Evolutionary conservation across 345 rosid species (phyloP).

Genomic region (Syzygium jambos): DNA sequence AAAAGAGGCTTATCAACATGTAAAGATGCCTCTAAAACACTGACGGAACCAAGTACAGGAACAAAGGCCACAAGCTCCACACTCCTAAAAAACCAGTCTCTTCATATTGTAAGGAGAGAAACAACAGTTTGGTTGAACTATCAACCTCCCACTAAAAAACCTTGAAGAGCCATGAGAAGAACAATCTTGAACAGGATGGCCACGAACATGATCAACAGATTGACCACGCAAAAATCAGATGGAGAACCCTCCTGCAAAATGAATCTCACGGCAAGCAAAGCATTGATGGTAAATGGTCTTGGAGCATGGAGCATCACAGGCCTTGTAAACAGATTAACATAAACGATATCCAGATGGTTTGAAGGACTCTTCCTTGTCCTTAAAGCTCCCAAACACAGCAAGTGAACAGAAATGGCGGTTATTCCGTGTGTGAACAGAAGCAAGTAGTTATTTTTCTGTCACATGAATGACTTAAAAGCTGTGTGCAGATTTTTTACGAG

Average conservation of each 20-base stretch:
- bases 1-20: constrained; percentile 14
- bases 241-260: constrained; percentile 31
- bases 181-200: constrained; percentile 21
- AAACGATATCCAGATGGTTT: not conserved
- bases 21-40: constrained; percentile 19
- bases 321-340: constrained; percentile 1
- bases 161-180: constrained; percentile 12
- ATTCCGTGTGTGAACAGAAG: not conserved
- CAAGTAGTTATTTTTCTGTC: constrained; percentile 9
- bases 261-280: constrained; percentile 28
- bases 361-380: not conserved
- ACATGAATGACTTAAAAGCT: constrained; percentile 33
- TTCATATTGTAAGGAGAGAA: not conserved
- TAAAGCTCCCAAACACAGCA: not conserved
- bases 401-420: not conserved
- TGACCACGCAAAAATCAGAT: not conserved
- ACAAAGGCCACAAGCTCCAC: constrained; percentile 18
- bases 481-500: constrained; percentile 54
- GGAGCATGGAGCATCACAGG: constrained; percentile 11
- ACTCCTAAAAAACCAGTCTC: constrained; percentile 12
- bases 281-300: constrained; percentile 14
- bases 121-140: not conserved
- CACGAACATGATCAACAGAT: constrained; percentile 18
- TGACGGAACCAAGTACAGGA: not conserved
- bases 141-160: constrained; percentile 1